Percentiles rank a stretch among this genome's conserved stretches.
phyloP scores from a whole-genome alignment of 352 stramenopile species.

The Globisporangium cederbergense region DNA sequence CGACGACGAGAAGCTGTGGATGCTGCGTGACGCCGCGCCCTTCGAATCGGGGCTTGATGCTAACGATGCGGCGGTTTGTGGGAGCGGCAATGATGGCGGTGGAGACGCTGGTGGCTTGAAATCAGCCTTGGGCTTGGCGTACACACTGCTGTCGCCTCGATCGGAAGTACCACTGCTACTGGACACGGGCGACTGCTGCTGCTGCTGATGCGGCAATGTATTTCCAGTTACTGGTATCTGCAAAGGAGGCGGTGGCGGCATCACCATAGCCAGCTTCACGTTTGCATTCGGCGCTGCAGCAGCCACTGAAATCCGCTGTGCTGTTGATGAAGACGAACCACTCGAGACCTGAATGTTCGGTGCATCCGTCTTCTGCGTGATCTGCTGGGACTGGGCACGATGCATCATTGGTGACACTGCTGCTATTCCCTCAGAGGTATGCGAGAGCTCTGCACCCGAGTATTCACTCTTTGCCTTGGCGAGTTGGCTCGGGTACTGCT shows the following conservation, averaged over 20 bases:
- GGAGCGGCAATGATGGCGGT: conserved; percentile 11
- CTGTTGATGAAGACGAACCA: background rate
- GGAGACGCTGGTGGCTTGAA: conserved; percentile 11
- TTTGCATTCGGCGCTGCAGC: background rate
- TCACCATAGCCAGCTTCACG: background rate
- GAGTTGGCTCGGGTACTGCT: conserved; percentile 11
- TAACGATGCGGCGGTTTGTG: conserved; percentile 9
- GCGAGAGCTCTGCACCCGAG: background rate
- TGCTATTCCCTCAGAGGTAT: no score
- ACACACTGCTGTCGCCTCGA: background rate
- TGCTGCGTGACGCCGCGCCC: background rate
- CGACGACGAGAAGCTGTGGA: background rate
- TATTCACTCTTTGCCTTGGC: conserved; percentile 13
- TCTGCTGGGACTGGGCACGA: conserved; percentile 11
- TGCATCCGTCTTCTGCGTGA: background rate
- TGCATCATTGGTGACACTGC: background rate
- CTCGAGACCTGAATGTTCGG: background rate
- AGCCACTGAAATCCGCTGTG: conserved; percentile 1
- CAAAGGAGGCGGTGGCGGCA: background rate
- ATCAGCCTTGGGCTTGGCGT: conserved; percentile 10
- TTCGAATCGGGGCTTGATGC: conserved; percentile 11
- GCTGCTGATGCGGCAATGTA: background rate
- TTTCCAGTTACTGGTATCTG: background rate
- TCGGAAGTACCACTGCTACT: conserved; percentile 8
- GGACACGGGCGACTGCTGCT: conserved; percentile 15